Percentiles rank a stretch among this genome's conserved stretches.
Evolutionary conservation across 306 rosid genomes (phyloP).

Genomic region (Pterocarpus santalinus): DNA sequence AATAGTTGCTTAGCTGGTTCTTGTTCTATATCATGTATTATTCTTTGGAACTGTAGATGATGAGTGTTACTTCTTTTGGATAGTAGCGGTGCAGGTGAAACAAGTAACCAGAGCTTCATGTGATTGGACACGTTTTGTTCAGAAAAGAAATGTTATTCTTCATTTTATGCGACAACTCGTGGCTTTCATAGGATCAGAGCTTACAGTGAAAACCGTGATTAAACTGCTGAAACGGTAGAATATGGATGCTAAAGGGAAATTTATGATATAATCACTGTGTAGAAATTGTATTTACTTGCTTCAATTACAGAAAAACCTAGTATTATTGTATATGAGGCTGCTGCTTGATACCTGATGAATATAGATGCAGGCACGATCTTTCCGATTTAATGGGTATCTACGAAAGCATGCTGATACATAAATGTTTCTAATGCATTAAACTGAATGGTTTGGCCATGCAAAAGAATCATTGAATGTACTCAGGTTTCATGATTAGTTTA

Average conservation of each 20-base stretch:
- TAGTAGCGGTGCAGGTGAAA: slow-evolving; percentile 71
- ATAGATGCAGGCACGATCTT: neutral
- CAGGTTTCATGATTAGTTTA: neutral
- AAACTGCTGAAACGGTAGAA: slow-evolving; percentile 8
- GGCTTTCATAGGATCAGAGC: neutral
- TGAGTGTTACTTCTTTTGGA: slow-evolving; percentile 26
- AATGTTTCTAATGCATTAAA: neutral
- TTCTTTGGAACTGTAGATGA: neutral
- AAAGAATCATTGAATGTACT: neutral
- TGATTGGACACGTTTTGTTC: slow-evolving; percentile 40
- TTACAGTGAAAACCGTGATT: neutral
- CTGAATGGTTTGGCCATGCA: neutral
- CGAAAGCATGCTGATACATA: slow-evolving; percentile 33
- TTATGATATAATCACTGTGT: slow-evolving; percentile 10
- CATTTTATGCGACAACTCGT: slow-evolving; percentile 12
- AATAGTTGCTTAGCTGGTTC: neutral
- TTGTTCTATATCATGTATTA: neutral
- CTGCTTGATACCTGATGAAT: neutral
- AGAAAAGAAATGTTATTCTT: neutral
- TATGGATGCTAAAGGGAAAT: slow-evolving; percentile 18
- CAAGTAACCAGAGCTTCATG: slow-evolving; percentile 61
- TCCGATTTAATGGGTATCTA: slow-evolving; percentile 25
- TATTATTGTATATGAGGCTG: slow-evolving; percentile 12
- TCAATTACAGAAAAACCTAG: neutral
- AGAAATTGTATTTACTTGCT: slow-evolving; percentile 7